Evolutionary conservation across 768 basidiomycete genomes (phyloP), one percentile per base, ranked within the genome.

Genomic region (Cubamyces sp.): DNA sequence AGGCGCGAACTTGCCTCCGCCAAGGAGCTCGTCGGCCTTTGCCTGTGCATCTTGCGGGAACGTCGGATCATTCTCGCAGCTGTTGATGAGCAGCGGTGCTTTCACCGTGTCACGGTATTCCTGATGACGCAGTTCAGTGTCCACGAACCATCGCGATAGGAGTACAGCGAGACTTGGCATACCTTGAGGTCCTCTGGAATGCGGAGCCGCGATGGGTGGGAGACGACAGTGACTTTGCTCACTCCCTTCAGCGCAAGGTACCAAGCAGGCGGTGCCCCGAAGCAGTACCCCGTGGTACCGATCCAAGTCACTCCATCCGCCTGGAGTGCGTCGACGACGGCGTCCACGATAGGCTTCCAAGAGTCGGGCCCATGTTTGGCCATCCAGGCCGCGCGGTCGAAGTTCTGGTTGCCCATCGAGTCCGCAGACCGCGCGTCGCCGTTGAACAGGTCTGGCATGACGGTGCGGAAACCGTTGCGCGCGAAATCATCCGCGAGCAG

Each of bases 181-280:
- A 74, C 76, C 67, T 82, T 74, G 18, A 81, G 67, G 64, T 80
- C 79, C 8, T 70, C 68, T 5, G 77, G 75, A 25, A 77, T 53
- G 25, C 75, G 34, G 30, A 82, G 72, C 2, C 77, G 66, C 2
- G 83, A 82, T 0, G 84, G 85, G 66, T 86, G 85, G 0, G 78
- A 59, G 43, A 80, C 70, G 21, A 75, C 77, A 2, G 74, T 74
- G 43, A 76, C 81, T 15, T 78, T 67, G 65, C 78, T 73, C 37
- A 69, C 47, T 52, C 75, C 70, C 41, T 80, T 78, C 54, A 79
- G 75, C 0, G 83, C 79, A 42, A 84, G 75, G 60, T 82, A 75
- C 69, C 79, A 77, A 28, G 71, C 69, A 46, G 80, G 82, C n/a
- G 79, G 78, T 3, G 73, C 80, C 34, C 78, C 78, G 60, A 77